These are phyloP conservation scores for Noccaea bulbosa DNA, from an alignment of 345 rosid species.

Conservation along the genomic window DNA sequence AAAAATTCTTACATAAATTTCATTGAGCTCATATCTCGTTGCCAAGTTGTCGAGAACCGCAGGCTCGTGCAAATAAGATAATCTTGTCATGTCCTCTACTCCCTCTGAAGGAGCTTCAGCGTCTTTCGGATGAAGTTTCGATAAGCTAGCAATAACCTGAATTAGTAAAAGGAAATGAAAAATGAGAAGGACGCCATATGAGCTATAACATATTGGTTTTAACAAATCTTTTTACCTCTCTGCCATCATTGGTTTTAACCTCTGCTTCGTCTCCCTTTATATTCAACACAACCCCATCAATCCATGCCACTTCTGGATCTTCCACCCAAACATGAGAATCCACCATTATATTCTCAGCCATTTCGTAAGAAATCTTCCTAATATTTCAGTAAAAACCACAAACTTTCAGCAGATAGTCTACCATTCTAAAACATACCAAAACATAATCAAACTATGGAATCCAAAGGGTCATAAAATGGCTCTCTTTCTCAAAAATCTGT, in stretches of 20 bases:
- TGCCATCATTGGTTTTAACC: constrained; percentile 56
- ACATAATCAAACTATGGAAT: constrained; percentile 11
- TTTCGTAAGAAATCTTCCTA: constrained; percentile 44
- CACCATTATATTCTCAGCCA: constrained; percentile 48
- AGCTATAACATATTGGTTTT: too few species aligned
- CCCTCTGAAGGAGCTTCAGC: constrained; percentile 69
- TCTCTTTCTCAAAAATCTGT: background rate
- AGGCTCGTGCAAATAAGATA: constrained; percentile 87
- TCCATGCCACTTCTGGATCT: constrained; percentile 67
- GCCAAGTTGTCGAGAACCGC: constrained; percentile 76
- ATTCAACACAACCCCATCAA: constrained; percentile 67
- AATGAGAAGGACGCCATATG: constrained; percentile 15
- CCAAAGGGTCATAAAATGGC: background rate
- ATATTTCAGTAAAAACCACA: constrained; percentile 14
- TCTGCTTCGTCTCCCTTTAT: constrained; percentile 63
- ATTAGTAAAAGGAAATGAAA: constrained; percentile 16
- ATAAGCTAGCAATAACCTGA: constrained; percentile 61
- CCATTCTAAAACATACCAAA: background rate
- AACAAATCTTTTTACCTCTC: constrained; percentile 47
- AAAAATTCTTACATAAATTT: constrained; percentile 71
- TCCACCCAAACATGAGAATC: constrained; percentile 84
- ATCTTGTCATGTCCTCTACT: constrained; percentile 90
- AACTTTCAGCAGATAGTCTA: constrained; percentile 3
- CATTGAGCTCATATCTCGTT: constrained; percentile 58
- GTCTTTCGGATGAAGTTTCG: constrained; percentile 64